A percentile compares a stretch with the other conserved stretches of the same genome.
phyloP scores from a whole-genome alignment of 2,329 filamentous ascomycete species.

The Claviceps humidiphila region DNA sequence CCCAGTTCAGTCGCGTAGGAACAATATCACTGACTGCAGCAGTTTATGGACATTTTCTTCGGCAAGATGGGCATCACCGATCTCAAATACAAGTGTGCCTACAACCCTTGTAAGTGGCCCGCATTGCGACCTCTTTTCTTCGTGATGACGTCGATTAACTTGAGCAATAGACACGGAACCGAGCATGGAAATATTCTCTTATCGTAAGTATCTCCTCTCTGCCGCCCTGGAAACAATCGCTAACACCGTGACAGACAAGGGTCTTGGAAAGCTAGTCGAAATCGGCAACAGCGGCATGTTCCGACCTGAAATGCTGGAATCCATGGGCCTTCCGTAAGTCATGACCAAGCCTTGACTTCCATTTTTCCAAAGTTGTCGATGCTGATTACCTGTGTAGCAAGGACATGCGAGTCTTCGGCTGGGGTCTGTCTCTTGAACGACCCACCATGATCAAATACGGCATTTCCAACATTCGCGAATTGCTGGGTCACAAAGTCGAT shows the following conservation, averaged over 20 bases:
- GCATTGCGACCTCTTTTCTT: background rate
- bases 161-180: conserved; percentile 60
- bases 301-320: conserved; percentile 89
- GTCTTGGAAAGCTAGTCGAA: conserved; percentile 82
- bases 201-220: conserved; percentile 28
- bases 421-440: conserved; percentile 80
- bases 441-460: conserved; percentile 97
- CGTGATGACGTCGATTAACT: conserved; percentile 58
- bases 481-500: conserved; percentile 92
- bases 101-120: conserved; percentile 10
- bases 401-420: conserved; percentile 88
- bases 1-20: background rate
- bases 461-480: conserved; percentile 80
- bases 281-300: conserved; percentile 99
- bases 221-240: background rate
- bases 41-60: conserved; percentile 90
- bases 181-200: conserved; percentile 96
- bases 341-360: background rate
- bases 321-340: conserved; percentile 66
- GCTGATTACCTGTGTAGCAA: conserved; percentile 24
- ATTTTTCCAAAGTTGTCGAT: background rate
- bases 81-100: conserved; percentile 87
- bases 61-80: conserved; percentile 78
- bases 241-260: conserved; percentile 39
- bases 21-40: background rate